A percentile compares a stretch with the other conserved stretches of the same genome.
Evolutionary conservation across 768 basidiomycete genomes (phyloP).

Genomic region (Scleroderma bovista): DNA sequence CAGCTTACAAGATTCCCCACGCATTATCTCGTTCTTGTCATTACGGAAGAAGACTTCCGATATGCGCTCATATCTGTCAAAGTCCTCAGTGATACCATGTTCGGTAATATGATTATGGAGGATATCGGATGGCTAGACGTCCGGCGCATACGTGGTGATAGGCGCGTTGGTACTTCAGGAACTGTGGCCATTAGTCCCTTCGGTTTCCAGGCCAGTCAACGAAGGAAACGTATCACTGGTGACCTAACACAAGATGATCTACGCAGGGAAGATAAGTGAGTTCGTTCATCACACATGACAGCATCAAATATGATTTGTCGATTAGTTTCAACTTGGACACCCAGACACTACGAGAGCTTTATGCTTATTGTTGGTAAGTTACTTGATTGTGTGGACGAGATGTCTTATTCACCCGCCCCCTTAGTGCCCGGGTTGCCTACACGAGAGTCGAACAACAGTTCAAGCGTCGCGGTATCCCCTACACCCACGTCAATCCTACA

Average conservation of each 20-base stretch:
- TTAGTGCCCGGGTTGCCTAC: conserved; percentile 85
- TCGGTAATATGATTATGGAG: conserved; percentile 59
- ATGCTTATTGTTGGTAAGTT: conserved; percentile 80
- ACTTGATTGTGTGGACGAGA: not conserved
- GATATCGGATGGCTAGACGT: conserved; percentile 80
- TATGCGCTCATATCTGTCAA: conserved; percentile 77
- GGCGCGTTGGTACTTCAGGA: conserved; percentile 12
- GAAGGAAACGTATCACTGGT: conserved; percentile 23
- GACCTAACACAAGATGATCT: conserved; percentile 1
- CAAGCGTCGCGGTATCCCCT: conserved; percentile 75
- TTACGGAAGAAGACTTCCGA: conserved; percentile 70
- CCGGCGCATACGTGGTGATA: conserved; percentile 53
- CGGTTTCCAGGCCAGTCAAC: too few relatives aligned
- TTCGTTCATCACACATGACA: not conserved
- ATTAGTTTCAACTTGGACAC: conserved; percentile 61
- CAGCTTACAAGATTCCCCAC: conserved; percentile 70
- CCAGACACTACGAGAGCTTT: conserved; percentile 69
- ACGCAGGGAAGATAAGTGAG: conserved; percentile 27
- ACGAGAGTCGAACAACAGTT: conserved; percentile 85
- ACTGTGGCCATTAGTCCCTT: conserved; percentile 9
- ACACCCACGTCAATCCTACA: conserved; percentile 64
- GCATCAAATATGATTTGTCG: not conserved
- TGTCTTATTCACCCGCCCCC: not conserved
- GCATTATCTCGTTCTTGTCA: conserved; percentile 82
- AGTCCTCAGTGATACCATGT: conserved; percentile 48